phyloP scores from a whole-genome alignment of 345 rosid genomes.

The Populus davidiana region DNA sequence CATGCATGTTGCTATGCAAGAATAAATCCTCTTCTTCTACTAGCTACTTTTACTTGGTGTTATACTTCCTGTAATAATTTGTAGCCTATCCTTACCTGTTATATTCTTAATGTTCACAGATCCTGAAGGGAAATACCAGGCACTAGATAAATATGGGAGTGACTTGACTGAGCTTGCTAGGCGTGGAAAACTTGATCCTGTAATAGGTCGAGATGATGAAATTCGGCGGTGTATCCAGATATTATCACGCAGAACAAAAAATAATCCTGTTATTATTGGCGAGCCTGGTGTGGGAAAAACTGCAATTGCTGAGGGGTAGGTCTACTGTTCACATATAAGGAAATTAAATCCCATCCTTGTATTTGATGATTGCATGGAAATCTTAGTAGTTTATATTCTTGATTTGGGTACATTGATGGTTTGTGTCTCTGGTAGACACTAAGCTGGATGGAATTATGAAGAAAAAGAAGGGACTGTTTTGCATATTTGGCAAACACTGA shows the following conservation, averaged over 20 bases:
- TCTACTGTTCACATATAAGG: slow-evolving; percentile 14
- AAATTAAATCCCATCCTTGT: not conserved
- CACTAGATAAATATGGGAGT: slow-evolving; percentile 81
- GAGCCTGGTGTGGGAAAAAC: slow-evolving; percentile 98
- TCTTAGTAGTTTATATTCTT: not conserved
- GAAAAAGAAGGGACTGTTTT: not conserved
- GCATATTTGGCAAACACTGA: too few relatives aligned
- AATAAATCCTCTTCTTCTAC: not conserved
- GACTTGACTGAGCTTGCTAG: slow-evolving; percentile 89
- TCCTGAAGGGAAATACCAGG: slow-evolving; percentile 82
- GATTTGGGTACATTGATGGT: not conserved
- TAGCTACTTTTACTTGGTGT: too few relatives aligned
- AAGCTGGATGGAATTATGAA: not conserved
- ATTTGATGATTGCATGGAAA: not conserved
- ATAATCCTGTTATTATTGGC: slow-evolving; percentile 90
- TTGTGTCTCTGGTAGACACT: not conserved
- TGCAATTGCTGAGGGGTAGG: slow-evolving; percentile 80
- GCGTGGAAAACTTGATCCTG: slow-evolving; percentile 94
- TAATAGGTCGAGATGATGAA: slow-evolving; percentile 87
- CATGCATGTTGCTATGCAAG: not conserved
- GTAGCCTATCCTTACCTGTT: not conserved
- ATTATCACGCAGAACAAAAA: slow-evolving; percentile 86
- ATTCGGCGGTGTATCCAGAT: slow-evolving; percentile 84
- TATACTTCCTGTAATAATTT: not conserved
- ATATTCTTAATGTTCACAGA: slow-evolving; percentile 39